A percentile compares a stretch with the other conserved stretches of the same genome.
Evolutionary conservation across 306 rosid species (phyloP).

Genomic region (Cucurbita maxima): DNA sequence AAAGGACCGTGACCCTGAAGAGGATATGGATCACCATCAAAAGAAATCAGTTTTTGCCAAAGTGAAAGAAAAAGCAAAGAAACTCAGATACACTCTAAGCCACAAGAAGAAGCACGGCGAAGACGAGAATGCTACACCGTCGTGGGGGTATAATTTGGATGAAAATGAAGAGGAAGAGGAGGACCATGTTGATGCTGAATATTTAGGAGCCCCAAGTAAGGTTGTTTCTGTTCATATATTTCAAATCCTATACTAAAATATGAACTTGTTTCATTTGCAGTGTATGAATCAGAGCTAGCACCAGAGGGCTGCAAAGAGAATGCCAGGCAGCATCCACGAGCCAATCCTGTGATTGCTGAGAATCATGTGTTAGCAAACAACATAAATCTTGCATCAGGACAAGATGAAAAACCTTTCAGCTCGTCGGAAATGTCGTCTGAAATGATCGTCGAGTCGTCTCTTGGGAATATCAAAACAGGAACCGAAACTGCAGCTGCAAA

Average conservation of each 20-base stretch:
- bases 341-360: constrained; percentile 26
- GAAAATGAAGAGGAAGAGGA: constrained; percentile 19
- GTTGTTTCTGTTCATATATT: neutral
- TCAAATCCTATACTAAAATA: neutral
- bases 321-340: constrained; percentile 34
- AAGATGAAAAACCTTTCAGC: constrained; percentile 7
- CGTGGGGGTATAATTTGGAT: constrained; percentile 23
- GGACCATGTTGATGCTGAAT: constrained; percentile 40
- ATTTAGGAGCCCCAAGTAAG: constrained; percentile 70
- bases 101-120: constrained; percentile 44
- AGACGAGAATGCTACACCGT: constrained; percentile 25
- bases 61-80: constrained; percentile 87
- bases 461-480: neutral
- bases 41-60: constrained; percentile 82
- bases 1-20: constrained; percentile 37
- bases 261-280: constrained; percentile 19
- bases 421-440: neutral
- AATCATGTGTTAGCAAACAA: constrained; percentile 24
- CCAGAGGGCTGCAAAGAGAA: constrained; percentile 28
- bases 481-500: neutral
- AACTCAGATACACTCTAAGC: constrained; percentile 56
- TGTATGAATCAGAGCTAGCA: constrained; percentile 61
- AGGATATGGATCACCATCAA: constrained; percentile 45
- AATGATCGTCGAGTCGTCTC: neutral
- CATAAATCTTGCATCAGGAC: constrained; percentile 17